Evolutionary conservation across 805 yeast species (phyloP).

Genomic region (Candida krabiensis): DNA sequence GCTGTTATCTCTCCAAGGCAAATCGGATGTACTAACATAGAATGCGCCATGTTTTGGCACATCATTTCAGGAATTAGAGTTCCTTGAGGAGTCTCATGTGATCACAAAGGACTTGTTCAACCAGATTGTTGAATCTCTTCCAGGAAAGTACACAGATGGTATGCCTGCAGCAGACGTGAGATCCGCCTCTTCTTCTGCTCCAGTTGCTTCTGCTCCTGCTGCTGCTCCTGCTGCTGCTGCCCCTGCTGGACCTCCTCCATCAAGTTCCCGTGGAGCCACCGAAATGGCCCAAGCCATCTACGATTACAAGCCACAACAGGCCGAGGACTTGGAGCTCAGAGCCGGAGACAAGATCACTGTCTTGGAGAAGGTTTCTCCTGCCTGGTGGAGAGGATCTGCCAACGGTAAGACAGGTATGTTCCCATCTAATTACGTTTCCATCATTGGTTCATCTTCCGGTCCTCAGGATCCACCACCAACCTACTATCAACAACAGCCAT

Average conservation of each 20-base stretch:
- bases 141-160: conserved; percentile 55
- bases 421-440: conserved; percentile 82
- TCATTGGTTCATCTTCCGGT: conserved; percentile 20
- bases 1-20: conserved; percentile 1
- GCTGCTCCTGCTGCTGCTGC: conserved; percentile 5
- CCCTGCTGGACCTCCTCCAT: conserved; percentile 11
- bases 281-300: conserved; percentile 68
- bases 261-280: neutral
- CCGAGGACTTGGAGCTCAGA: conserved; percentile 65
- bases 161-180: conserved; percentile 29
- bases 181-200: conserved; percentile 7
- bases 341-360: conserved; percentile 72
- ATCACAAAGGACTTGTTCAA: conserved; percentile 56
- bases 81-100: conserved; percentile 71
- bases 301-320: conserved; percentile 71
- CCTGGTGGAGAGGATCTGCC: conserved; percentile 88
- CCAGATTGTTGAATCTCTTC: conserved; percentile 51
- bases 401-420: conserved; percentile 73
- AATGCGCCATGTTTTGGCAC: too few relatives aligned
- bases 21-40: too few relatives aligned
- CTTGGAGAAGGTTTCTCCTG: conserved; percentile 69
- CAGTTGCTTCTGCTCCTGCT: conserved; percentile 8
- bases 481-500: conserved; percentile 24
- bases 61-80: conserved; percentile 61
- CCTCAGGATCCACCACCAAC: conserved; percentile 20